A percentile compares a stretch with the other conserved stretches of the same genome.
These are phyloP conservation scores for Carallia brachiata DNA, from an alignment of 345 rosid species.

Conservation along the genomic window DNA sequence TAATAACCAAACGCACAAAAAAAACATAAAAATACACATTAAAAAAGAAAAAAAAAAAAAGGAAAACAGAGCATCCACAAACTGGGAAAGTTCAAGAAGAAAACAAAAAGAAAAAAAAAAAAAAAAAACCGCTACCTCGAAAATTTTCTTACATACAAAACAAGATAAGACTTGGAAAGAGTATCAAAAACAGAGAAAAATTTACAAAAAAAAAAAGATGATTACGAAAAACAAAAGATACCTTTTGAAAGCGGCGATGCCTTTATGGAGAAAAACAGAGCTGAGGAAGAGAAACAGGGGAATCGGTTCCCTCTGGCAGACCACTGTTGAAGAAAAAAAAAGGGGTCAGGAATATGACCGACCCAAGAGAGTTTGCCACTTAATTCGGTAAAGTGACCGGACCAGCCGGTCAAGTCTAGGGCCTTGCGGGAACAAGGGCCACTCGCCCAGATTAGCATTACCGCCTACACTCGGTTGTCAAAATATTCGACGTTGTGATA, in stretches of 20 bases:
- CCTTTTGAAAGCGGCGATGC: constrained; percentile 24
- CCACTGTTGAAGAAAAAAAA: background rate
- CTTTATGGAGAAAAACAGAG: constrained; percentile 21
- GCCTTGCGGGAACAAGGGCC: constrained; percentile 15
- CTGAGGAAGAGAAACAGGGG: constrained; percentile 5
- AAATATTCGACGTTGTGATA: background rate
- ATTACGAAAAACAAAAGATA: constrained; percentile 14
- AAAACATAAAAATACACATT: background rate
- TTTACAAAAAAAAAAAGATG: background rate
- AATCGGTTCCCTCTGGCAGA: background rate
- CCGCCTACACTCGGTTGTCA: constrained; percentile 45
- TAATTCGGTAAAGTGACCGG: constrained; percentile 36
- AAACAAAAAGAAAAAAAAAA: background rate
- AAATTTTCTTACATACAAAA: constrained; percentile 1
- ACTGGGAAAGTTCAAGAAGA: background rate
- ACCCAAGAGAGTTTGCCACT: constrained; percentile 8
- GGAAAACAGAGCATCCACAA: background rate
- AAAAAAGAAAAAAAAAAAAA: background rate
- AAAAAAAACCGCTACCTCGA: background rate
- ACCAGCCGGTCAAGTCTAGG: constrained; percentile 28
- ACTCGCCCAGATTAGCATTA: constrained; percentile 16
- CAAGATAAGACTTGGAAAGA: background rate
- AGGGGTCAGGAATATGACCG: constrained; percentile 11
- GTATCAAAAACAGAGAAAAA: background rate
- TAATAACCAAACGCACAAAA: background rate